A percentile compares a stretch with the other conserved stretches of the same genome.
Conservation (phyloP, 2,329 filamentous ascomycete genomes). For the Sclerotinia glacialis region DNA sequence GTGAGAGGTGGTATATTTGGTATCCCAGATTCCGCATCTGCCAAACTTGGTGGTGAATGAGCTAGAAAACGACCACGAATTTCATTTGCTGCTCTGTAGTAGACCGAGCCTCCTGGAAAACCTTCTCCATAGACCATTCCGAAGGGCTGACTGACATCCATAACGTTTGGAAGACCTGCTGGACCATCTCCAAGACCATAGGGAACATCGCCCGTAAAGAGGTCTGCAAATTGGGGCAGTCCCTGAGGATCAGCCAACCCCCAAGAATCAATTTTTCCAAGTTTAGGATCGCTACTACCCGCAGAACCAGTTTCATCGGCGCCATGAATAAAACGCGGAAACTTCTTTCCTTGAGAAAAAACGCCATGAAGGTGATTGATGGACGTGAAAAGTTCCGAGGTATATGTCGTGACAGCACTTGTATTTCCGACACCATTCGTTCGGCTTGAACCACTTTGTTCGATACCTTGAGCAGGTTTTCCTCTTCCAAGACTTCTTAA, state of each 20-base stretch:
- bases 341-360: slow-evolving; percentile 71
- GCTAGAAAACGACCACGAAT: slow-evolving; percentile 73
- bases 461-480: slow-evolving; percentile 63
- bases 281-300: slow-evolving; percentile 77
- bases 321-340: slow-evolving; percentile 79
- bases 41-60: slow-evolving; percentile 57
- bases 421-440: slow-evolving; percentile 52
- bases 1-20: slow-evolving; percentile 68
- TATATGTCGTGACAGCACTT: slow-evolving; percentile 78
- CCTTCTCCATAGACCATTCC: slow-evolving; percentile 85
- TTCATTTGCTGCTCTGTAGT: slow-evolving; percentile 73
- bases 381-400: slow-evolving; percentile 75
- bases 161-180: slow-evolving; percentile 75
- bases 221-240: slow-evolving; percentile 74
- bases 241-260: slow-evolving; percentile 72
- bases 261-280: slow-evolving; percentile 76
- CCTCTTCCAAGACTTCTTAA: slow-evolving; percentile 78
- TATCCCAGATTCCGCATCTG: slow-evolving; percentile 67
- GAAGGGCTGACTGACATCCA: slow-evolving; percentile 85
- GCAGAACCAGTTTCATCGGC: slow-evolving; percentile 73
- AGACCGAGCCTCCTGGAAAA: slow-evolving; percentile 75
- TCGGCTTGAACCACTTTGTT: slow-evolving; percentile 53
- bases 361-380: slow-evolving; percentile 77
- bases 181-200: slow-evolving; percentile 79
- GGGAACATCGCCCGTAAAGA: slow-evolving; percentile 67